Base-by-base conservation (phyloP, 1,139 yeast genomes). In the Debaryomycetaceae sp. region DNA sequence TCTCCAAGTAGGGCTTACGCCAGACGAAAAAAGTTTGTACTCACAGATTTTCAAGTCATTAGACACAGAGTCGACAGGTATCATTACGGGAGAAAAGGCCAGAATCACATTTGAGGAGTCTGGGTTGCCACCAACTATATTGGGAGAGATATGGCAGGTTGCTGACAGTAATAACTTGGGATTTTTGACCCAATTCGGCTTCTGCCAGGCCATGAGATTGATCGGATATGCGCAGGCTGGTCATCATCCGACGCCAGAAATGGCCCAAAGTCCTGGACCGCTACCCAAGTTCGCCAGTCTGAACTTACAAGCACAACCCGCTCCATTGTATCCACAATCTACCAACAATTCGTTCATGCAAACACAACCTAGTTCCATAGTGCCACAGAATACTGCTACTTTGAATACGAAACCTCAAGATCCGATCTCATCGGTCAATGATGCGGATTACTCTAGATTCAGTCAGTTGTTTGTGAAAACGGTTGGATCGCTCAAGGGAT, bases 141-240 rank as follows among this genome's bases (percentile, higher is more conserved):
- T 93, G 42, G 97, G 97, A 5, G 95, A 90, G 63, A 85, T 95
- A 49, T 95, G 99, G 99, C 95, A 88, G 62, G 63, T 87, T 40
- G 91, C 96, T 13, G 99, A 93, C 66, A 77, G 80, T 17, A 84
- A 83, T 50, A 90, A 89, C 66, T 76, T 83, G 53, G 99, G 99
- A 0, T 87, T 85, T 60, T 73, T 95, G 53, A 85, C 87, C 54
- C 90, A 85, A 59, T 75, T 78, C 50, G 93, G 93, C 24, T 95
- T 95, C 66, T 80, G 88, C 50, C 76, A 82, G 45, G 97, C 97
- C 27, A 77, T 93, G 81, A 79, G 99, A 62, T 72, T 89, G 54
- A 88, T 95, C 59, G 96, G 96, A 24, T 87, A 89, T 60, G 85
- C 89, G 40, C 99, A 95, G 68, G 68, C 75, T 33, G 96, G 95